Evolutionary conservation across 495 filamentous ascomycete species (phyloP).

Genomic region (Neurospora terricola): DNA sequence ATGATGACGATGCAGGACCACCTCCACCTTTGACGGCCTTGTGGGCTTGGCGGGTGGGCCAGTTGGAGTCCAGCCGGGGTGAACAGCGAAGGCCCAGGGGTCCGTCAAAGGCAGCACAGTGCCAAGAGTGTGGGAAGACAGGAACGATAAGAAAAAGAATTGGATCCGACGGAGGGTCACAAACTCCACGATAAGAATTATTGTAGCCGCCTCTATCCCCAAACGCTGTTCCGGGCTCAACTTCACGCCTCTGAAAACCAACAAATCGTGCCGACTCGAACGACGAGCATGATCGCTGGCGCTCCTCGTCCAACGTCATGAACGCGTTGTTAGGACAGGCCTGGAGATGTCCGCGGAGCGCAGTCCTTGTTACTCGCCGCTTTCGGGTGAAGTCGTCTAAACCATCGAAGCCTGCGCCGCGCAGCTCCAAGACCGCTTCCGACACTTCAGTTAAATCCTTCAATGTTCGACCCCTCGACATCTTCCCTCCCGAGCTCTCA

Average conservation of each 20-base stretch:
- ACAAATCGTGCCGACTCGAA: not conserved
- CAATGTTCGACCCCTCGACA: not conserved
- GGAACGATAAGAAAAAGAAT: not conserved
- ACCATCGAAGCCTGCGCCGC: not conserved
- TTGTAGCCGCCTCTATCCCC: not conserved
- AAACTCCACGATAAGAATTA: not conserved
- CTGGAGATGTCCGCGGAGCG: constrained; percentile 10
- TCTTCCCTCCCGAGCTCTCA: not conserved
- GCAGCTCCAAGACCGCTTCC: not conserved
- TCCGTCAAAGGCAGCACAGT: not conserved
- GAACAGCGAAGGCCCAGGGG: not conserved
- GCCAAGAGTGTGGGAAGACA: not conserved
- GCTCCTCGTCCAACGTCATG: constrained; percentile 15
- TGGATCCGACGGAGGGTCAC: not conserved
- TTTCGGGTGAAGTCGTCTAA: constrained; percentile 2
- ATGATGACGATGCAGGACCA: constrained; percentile 11
- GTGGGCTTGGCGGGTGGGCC: not conserved
- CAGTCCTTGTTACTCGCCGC: constrained; percentile 3
- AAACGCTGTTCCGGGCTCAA: not conserved
- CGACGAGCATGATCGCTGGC: constrained; percentile 14
- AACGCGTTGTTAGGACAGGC: constrained; percentile 15
- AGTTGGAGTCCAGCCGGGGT: not conserved
- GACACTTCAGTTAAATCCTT: not conserved
- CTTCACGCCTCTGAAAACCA: not conserved
- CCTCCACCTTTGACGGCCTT: not conserved